phyloP scores from a whole-genome alignment of 2,329 filamentous ascomycete species.

The Huntiella savannae region DNA sequence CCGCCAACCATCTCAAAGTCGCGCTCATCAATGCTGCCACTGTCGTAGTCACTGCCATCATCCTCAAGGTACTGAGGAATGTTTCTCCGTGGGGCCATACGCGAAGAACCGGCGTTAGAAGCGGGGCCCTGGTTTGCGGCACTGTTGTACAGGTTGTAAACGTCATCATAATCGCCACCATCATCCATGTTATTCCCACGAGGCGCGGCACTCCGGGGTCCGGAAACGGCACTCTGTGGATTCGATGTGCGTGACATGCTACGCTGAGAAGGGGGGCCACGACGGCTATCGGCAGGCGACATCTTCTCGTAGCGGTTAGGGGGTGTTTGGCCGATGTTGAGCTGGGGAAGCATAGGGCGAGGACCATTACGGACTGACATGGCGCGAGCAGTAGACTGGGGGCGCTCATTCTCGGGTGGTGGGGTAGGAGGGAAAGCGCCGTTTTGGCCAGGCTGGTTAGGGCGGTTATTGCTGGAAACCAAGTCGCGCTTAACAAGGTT shows the following conservation, averaged over 20 bases:
- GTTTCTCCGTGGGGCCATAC: constrained; percentile 24
- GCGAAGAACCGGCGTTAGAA: constrained; percentile 22
- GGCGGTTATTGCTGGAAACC: constrained; percentile 49
- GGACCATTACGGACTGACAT: constrained; percentile 42
- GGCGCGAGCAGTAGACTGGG: constrained; percentile 28
- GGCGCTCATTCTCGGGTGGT: constrained; percentile 70
- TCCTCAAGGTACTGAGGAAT: constrained; percentile 49
- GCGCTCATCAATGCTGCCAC: constrained; percentile 50
- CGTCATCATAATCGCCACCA: constrained; percentile 19
- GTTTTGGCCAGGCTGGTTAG: constrained; percentile 26
- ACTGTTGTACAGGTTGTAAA: constrained; percentile 11
- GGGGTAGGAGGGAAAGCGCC: constrained; percentile 96
- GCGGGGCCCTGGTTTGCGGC: constrained; percentile 24
- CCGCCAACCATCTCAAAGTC: constrained; percentile 60
- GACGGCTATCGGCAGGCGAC: constrained; percentile 24
- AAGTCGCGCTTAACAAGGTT: constrained; percentile 82
- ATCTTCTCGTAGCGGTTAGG: constrained; percentile 36
- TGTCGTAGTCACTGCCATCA: constrained; percentile 52
- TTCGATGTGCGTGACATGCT: constrained; percentile 9
- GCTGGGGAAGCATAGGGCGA: constrained; percentile 41
- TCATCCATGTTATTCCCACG: constrained; percentile 11
- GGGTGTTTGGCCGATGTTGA: constrained; percentile 40
- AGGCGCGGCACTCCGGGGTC: constrained; percentile 10
- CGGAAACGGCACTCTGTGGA: constrained; percentile 7
- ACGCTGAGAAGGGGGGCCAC: constrained; percentile 1